Percentiles rank a stretch among this genome's conserved stretches.
Conservation (phyloP, 441 rosid genomes). For the Populus hybrid region DNA sequence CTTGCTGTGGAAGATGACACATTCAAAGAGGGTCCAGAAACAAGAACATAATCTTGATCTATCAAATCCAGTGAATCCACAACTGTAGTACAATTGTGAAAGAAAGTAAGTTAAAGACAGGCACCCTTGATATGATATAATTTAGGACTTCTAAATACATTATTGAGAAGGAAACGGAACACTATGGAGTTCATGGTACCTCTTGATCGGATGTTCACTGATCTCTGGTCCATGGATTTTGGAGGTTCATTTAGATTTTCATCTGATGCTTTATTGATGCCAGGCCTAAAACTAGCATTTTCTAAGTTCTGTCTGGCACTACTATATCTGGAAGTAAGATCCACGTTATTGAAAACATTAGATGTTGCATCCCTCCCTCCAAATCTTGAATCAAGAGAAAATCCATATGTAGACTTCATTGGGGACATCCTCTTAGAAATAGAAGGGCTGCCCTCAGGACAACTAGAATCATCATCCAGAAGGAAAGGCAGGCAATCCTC, state of each 20-base stretch:
- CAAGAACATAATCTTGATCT: conserved; percentile 89
- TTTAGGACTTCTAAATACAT: neutral
- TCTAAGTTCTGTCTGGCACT: conserved; percentile 34
- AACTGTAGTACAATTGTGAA: conserved; percentile 33
- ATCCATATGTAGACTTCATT: conserved; percentile 49
- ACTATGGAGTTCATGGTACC: conserved; percentile 43
- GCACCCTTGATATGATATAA: conserved; percentile 2
- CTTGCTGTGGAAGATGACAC: conserved; percentile 47
- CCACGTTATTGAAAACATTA: conserved; percentile 36
- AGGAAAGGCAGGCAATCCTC: conserved; percentile 86
- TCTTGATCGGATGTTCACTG: conserved; percentile 36
- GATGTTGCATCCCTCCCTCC: conserved; percentile 44
- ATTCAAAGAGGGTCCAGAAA: conserved; percentile 78
- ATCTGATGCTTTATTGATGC: conserved; percentile 33
- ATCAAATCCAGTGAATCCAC: conserved; percentile 71
- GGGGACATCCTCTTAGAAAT: conserved; percentile 41
- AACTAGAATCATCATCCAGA: conserved; percentile 77
- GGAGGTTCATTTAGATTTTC: conserved; percentile 43
- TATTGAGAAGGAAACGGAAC: conserved; percentile 18
- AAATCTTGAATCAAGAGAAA: conserved; percentile 39
- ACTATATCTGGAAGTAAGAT: conserved; percentile 40
- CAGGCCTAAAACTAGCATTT: conserved; percentile 39
- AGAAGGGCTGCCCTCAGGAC: conserved; percentile 78
- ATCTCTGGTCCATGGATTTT: conserved; percentile 45
- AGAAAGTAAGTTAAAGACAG: conserved; percentile 10